Conservation (phyloP, 768 basidiomycete species). For the Kockovaella imperatae region DNA sequence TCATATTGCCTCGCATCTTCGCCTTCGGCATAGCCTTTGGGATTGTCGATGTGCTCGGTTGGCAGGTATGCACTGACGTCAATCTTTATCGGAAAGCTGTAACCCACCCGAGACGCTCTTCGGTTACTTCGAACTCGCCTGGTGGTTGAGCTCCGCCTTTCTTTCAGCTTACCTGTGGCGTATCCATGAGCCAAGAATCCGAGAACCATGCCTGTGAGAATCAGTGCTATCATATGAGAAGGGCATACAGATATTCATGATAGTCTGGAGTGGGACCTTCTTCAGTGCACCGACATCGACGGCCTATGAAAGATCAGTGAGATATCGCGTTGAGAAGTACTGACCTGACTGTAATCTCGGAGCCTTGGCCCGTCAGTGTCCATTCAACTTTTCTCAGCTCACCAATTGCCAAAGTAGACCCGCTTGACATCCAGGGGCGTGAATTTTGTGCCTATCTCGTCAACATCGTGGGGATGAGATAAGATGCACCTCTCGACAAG, state of each 20-base stretch:
- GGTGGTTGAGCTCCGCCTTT: conserved; percentile 50
- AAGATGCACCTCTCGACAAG: conserved; percentile 54
- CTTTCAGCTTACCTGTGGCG: conserved; percentile 74
- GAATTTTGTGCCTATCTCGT: too few relatives aligned
- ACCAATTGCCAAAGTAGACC: conserved; percentile 48
- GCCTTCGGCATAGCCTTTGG: conserved; percentile 71
- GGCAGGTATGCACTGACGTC: too few relatives aligned
- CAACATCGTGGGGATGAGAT: too few relatives aligned
- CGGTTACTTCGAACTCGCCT: conserved; percentile 66
- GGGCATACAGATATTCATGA: conserved; percentile 79
- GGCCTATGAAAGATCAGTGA: conserved; percentile 50
- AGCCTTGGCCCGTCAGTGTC: conserved; percentile 56
- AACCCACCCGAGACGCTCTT: conserved; percentile 72
- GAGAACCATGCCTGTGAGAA: background rate
- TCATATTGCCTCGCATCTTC: conserved; percentile 76
- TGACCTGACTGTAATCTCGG: conserved; percentile 61
- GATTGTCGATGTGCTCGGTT: conserved; percentile 82
- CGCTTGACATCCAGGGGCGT: conserved; percentile 74
- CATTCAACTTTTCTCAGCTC: background rate
- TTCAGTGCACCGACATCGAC: conserved; percentile 70
- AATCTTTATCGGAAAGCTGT: too few relatives aligned
- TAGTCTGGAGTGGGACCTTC: conserved; percentile 64
- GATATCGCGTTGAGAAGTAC: conserved; percentile 29
- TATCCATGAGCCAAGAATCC: conserved; percentile 61
- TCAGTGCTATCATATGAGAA: conserved; percentile 48